Base-by-base conservation (phyloP, 1,284 basidiomycete species). In the Dichomitus squalens region DNA sequence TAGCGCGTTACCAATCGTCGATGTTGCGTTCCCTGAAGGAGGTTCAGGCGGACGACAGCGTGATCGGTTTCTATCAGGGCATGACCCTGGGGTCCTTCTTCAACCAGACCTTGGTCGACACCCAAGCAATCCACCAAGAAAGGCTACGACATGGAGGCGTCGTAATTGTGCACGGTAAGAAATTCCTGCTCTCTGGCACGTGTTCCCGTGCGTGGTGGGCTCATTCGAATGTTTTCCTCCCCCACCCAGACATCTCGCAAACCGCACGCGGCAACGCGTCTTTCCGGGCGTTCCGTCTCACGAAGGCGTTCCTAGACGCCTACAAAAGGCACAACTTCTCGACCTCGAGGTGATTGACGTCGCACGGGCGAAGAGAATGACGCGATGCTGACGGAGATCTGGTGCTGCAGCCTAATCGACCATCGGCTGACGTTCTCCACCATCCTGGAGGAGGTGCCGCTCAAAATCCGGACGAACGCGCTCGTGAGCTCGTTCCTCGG, bases 1-100 rank as follows among this genome's bases (percentile, higher is more conserved):
- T 64, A 93, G 91, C 81, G 50, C 86, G 89, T 39, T 96, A 96
- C 74, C 93, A 95, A 70, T 78, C 84, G 33, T 84, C 89, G 57
- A 94, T 96, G 92, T 79, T 96, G 49, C 86, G 89, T 53, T 88
- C 93, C 39, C 77, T 96, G 70, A 90, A 92, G 69, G 93, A 98
- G 72, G 94, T 98, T 59, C 92, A 95, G 72, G 88, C 91, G 53
- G 96, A 98, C 70, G 95, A 96, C 73, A 95, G 92, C 66, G 86
- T 97, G 48, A 93, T 99, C 56, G 97, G 97, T 43, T 95, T 98
- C 75, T 99, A 99, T 80, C 94, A 97, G 73, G 91, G 90, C 46
- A 93, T 90, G 46, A 86, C 88, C 18, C 82, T 94, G 51, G 94
- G 95, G 38, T 94, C 94, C n/a, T 98, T 96, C 75, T 90, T 93